These are phyloP conservation scores for Sporothrix sp. DNA, from an alignment of 2,329 filamentous ascomycete genomes.

Conservation along the genomic window DNA sequence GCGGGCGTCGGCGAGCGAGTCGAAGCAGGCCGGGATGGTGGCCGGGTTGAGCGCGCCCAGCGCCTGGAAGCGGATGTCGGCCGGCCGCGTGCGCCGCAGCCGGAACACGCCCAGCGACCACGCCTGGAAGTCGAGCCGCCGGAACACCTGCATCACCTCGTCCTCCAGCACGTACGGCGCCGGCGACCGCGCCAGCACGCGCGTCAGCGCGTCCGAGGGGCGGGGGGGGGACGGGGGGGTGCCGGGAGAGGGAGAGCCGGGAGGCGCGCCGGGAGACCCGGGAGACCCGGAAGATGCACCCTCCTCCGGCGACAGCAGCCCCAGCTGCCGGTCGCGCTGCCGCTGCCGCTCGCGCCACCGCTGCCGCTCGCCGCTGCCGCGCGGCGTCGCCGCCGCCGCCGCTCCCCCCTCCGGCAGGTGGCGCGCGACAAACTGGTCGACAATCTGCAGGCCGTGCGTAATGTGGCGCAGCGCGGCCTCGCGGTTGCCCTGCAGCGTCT, in stretches of 20 bases:
- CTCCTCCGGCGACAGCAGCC: neutral
- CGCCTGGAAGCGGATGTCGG: conserved; percentile 13
- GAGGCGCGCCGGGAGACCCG: too few relatives aligned
- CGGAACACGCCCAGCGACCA: conserved; percentile 21
- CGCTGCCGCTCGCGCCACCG: conserved; percentile 1
- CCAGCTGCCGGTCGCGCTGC: neutral
- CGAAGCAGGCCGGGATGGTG: conserved; percentile 19
- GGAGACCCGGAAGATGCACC: too few relatives aligned
- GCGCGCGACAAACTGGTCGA: conserved; percentile 24
- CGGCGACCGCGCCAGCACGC: conserved; percentile 13
- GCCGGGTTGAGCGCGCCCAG: conserved; percentile 13
- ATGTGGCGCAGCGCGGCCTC: conserved; percentile 28
- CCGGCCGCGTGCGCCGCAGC: conserved; percentile 11
- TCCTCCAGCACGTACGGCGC: conserved; percentile 20
- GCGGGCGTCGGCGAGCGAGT: conserved; percentile 21
- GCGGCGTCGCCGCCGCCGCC: neutral
- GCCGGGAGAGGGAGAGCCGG: too few relatives aligned
- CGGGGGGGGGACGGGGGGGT: too few relatives aligned
- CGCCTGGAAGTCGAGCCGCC: conserved; percentile 23
- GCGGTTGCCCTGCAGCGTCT: conserved; percentile 29
- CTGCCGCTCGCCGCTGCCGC: neutral
- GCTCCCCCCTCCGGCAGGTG: conserved; percentile 2
- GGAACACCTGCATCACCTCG: conserved; percentile 23
- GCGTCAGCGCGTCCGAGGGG: neutral
- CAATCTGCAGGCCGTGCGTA: conserved; percentile 28